Evolutionary conservation across 495 filamentous ascomycete species (phyloP), one percentile per base, ranked within the genome.

Genomic region (Podospora fimiseda): DNA sequence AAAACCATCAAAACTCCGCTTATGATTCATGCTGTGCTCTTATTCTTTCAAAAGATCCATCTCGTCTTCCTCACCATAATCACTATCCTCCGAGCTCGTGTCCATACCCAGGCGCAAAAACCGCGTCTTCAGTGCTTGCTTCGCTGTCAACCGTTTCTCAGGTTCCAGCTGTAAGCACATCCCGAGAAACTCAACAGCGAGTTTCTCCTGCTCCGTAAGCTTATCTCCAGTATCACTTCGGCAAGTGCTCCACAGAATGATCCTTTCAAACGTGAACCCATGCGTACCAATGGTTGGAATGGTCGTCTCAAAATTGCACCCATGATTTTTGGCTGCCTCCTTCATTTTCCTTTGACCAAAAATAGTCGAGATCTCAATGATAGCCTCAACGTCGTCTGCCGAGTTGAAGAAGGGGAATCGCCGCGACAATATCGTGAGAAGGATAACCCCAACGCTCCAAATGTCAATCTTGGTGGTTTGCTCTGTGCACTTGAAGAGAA

Each of bases 401-500:
- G 87, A 92, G 71, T 98, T 95, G 77, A 98, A 98, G 73, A 98
- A 98, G 38, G 93, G 93, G 59, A 98, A 98, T 6, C 93, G 86
- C 47, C 82, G 83, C 13, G 88, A 87, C 8, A 98, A 77, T 42
- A 98, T 83, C 1, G 93, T 97, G 11, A 98, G 73, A 1, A 98
- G 80, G 52, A 97, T 94, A 7, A 98, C 90, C 18, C 93, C 93
- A 0, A 84, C 90, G 13, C 90, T 95, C 93, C 93, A 98, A 61
- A 98, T 86, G 67, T 98, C 93, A 57, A 98, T 92, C 65, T 89
- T 89, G 7, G 87, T 90, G n/a, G 87, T 95, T 68, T 98, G 93
- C 38, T 87, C 85, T 1, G 94, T 97, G 68, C 93, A 98, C 69
- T 98, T 98, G 69, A 98, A 87, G 1, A 98, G 79, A 14, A 98